Evolutionary conservation across 805 yeast species (phyloP), one percentile per base, ranked within the genome.

Genomic region (Kuraishia capsulata): DNA sequence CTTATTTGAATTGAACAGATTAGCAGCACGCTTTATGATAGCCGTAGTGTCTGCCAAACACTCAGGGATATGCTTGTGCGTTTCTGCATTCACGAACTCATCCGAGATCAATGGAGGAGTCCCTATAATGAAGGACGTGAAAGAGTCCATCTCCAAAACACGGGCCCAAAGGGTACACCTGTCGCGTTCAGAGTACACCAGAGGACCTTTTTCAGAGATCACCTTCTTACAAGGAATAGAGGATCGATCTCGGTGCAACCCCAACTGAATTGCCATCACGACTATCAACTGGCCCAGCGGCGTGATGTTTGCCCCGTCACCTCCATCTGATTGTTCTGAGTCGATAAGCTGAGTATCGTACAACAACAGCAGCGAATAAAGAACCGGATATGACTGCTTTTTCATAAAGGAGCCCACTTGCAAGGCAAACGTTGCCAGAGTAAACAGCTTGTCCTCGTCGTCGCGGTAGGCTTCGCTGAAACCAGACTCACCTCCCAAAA

Each of bases 81-180:
- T n/a, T n/a, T n/a, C n/a, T n/a, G n/a, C n/a, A n/a, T n/a, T n/a
- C n/a, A n/a, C n/a, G n/a, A n/a, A n/a, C 3, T 26, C 35, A 30
- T 53, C 50, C 38, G 44, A 44, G n/a, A 54, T 45, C 30, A 46
- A 14, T 25, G 49, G 33, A 6, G 54, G 50, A 2, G 39, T 29
- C 1, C 59, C 59, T 8, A 42, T 29, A 30, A 33, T 17, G 3
- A 45, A 5, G 2, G 57, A 42, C 8, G 33, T 21, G 9, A 37
- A n/a, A 5, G 53, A 44, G 38, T 54, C 59, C 17, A 35, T 4
- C 17, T 28, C 31, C 17, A 28, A 13, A 6, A 28, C 17, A 5
- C 31, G 13, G 8, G 17, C 17, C 31, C 31, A 28, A 5, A 28
- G 17, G 6, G 13, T 13, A 5, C 6, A 9, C 17, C 8, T 6